These are phyloP conservation scores for Cronartium quercuum DNA, from an alignment of 1,284 basidiomycete genomes.

Conservation along the genomic window DNA sequence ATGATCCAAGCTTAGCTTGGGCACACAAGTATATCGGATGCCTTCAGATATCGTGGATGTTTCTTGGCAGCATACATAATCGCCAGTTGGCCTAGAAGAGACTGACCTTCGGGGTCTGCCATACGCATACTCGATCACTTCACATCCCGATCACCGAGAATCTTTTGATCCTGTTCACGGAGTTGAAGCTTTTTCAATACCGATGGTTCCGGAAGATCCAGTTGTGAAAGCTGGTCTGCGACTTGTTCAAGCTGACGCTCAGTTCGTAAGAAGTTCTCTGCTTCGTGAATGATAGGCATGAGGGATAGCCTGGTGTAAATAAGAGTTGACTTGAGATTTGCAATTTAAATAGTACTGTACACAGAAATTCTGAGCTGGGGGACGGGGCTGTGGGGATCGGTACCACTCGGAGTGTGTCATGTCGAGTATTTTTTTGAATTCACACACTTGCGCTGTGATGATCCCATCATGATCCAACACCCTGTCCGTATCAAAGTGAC, in stretches of 20 bases:
- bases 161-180: conserved; percentile 24
- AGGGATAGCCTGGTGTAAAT: not conserved
- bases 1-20: too few relatives aligned
- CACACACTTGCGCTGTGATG: too few relatives aligned
- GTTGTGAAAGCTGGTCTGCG: conserved; percentile 11
- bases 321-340: not conserved
- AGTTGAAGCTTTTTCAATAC: conserved; percentile 19
- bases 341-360: too few relatives aligned
- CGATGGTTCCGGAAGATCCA: conserved; percentile 32
- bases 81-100: not conserved
- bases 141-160: conserved; percentile 31
- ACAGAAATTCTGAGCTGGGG: too few relatives aligned
- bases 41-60: too few relatives aligned
- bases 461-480: too few relatives aligned
- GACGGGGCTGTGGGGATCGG: too few relatives aligned
- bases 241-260: conserved; percentile 19
- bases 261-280: conserved; percentile 7
- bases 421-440: too few relatives aligned
- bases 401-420: too few relatives aligned
- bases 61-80: not conserved
- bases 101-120: conserved; percentile 34
- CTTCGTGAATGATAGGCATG: conserved; percentile 13
- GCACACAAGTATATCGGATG: too few relatives aligned
- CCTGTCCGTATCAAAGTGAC: too few relatives aligned
- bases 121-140: conserved; percentile 30